Percentiles rank a stretch among this genome's conserved stretches.
Evolutionary conservation across 768 basidiomycete genomes (phyloP).

Genomic region (Candolleomyces aberdarensis): DNA sequence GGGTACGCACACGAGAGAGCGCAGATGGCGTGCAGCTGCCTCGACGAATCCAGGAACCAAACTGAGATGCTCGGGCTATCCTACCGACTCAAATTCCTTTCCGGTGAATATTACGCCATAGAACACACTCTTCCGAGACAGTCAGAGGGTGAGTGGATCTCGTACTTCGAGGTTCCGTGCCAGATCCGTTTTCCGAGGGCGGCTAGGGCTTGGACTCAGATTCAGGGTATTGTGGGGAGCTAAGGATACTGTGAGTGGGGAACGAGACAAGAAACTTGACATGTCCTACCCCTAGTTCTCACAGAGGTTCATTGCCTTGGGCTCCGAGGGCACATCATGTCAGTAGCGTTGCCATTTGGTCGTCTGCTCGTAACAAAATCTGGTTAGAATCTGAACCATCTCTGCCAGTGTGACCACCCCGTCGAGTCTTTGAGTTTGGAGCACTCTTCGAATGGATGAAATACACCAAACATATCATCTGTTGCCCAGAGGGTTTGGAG

Average conservation of each 20-base stretch:
- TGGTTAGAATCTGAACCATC: too few species aligned
- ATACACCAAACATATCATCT: too few species aligned
- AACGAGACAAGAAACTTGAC: too few species aligned
- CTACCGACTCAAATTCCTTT: not conserved
- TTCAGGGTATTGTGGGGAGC: not conserved
- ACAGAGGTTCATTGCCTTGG: too few species aligned
- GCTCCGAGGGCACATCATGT: not conserved
- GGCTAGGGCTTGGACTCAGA: not conserved
- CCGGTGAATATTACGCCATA: not conserved
- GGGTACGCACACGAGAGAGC: not conserved
- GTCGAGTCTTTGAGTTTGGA: too few species aligned
- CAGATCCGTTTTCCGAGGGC: not conserved
- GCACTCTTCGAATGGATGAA: too few species aligned
- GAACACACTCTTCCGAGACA: not conserved
- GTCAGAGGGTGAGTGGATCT: not conserved
- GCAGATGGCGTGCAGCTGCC: not conserved
- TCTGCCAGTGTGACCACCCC: too few species aligned
- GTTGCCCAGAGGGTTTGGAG: too few species aligned
- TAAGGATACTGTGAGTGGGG: not conserved
- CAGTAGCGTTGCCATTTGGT: not conserved
- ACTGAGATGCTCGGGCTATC: not conserved
- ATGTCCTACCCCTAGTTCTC: too few species aligned
- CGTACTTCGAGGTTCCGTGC: not conserved
- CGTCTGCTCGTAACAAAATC: too few species aligned
- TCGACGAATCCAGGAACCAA: not conserved